Conservation (phyloP, 805 yeast genomes). For the Candida khao-thaluensis region DNA sequence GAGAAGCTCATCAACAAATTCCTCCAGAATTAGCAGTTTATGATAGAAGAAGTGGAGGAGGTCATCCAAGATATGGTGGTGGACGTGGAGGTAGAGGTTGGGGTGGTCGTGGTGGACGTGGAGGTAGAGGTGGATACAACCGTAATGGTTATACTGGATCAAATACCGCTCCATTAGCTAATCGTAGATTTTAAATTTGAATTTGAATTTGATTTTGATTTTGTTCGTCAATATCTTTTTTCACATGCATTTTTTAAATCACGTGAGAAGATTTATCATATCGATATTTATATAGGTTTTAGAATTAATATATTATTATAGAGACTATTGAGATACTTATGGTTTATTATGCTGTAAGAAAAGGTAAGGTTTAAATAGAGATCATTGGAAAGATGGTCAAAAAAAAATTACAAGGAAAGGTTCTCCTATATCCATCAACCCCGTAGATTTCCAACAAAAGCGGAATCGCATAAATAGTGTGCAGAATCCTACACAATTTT, state of each 20-base stretch:
- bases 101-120: conserved; percentile 49
- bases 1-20: conserved; percentile 91
- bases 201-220: not conserved
- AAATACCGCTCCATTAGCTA: conserved; percentile 47
- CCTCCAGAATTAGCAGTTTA: conserved; percentile 77
- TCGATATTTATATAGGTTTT: not conserved
- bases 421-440: no score
- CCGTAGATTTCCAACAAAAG: conserved; percentile 5
- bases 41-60: conserved; percentile 64
- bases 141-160: conserved; percentile 44
- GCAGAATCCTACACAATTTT: not conserved
- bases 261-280: conserved; percentile 5
- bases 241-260: conserved; percentile 11
- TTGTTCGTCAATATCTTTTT: not conserved
- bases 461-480: conserved; percentile 1
- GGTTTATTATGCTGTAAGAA: no score
- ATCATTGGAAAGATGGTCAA: no score
- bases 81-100: conserved; percentile 59
- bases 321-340: no score
- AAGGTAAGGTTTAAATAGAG: no score
- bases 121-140: conserved; percentile 34
- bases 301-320: not conserved
- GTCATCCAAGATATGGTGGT: conserved; percentile 48
- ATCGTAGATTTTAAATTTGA: conserved; percentile 39
- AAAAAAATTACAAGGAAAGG: no score